phyloP scores from a whole-genome alignment of 176 grass and related monocot species.

The Carex scoparia region DNA sequence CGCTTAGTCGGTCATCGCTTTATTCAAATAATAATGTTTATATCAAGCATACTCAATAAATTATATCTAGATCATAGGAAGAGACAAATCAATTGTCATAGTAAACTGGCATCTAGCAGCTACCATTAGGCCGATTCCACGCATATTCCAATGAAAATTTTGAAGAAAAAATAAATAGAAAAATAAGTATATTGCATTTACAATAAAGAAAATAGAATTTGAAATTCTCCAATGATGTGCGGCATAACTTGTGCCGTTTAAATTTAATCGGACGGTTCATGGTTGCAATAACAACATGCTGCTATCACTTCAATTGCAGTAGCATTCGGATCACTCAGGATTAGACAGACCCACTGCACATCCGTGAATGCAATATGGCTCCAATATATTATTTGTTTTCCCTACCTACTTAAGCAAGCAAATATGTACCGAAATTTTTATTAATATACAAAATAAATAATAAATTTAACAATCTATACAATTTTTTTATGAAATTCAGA shows the following conservation, averaged over 20 bases:
- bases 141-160: neutral
- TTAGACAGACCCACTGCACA: neutral
- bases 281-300: neutral
- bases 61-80: neutral
- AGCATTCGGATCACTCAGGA: neutral
- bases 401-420: neutral
- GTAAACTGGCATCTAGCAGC: neutral
- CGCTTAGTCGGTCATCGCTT: neutral
- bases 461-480: no score
- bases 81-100: neutral
- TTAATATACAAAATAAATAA: no score
- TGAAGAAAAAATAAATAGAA: neutral
- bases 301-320: neutral
- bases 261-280: neutral
- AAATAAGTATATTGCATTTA: neutral
- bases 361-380: neutral
- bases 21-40: neutral
- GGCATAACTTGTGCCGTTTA: neutral
- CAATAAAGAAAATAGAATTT: neutral
- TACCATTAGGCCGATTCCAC: neutral
- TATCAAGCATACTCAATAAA: neutral
- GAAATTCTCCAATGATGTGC: neutral
- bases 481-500: no score
- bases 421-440: no score
- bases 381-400: neutral